Base-by-base conservation (phyloP, 495 filamentous ascomycete species). In the Copromyces sp. region DNA sequence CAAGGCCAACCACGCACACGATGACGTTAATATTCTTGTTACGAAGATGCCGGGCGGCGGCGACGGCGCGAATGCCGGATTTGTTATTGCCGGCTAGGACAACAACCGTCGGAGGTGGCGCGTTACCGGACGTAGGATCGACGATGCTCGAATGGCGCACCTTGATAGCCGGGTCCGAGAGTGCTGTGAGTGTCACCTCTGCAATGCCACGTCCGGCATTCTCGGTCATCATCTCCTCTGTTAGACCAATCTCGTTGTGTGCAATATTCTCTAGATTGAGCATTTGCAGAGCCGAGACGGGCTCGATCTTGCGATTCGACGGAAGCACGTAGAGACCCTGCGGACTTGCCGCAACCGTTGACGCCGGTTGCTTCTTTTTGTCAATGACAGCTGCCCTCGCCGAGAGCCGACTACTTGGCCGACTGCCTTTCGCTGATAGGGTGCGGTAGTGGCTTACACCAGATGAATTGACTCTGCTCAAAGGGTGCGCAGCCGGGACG, bases 261-360 rank as follows among this genome's bases (percentile, higher is more conserved):
- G 94, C 93, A 70, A 94, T 90, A 75, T 94, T 93, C 81, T 99
- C 95, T 35, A 98, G 87, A 73, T 95, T 94, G 40, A 95, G 87
- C 84, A 96, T 94, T 77, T 95, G 93, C 40, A 94, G 81, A 20
- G 94, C 92, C 69, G 90, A 92, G 71, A 98, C 89, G 16, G 91
- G 89, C 68, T 95, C 93, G 73, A 95, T 92, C 72, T 87, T 88
- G 44, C 90, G 84, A 77, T 92, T 91, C 5, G 89, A 90, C 17
- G 87, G 86, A 11, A 88, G 80, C n/a, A 85, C 68, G 72, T 85
- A 87, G 72, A 88, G 82, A 7, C 82, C 81, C 69, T 80, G 77
- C 24, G 70, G 70, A 39, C 69, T 45, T 35, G 71, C 70, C 14
- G 72, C 68, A 38, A 44, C 39, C n/a, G 69, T 45, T 39, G 39